Percentiles rank a stretch among this genome's conserved stretches.
Evolutionary conservation across 805 yeast genomes (phyloP).

Genomic region (Maudiozyma saulgeensis): DNA sequence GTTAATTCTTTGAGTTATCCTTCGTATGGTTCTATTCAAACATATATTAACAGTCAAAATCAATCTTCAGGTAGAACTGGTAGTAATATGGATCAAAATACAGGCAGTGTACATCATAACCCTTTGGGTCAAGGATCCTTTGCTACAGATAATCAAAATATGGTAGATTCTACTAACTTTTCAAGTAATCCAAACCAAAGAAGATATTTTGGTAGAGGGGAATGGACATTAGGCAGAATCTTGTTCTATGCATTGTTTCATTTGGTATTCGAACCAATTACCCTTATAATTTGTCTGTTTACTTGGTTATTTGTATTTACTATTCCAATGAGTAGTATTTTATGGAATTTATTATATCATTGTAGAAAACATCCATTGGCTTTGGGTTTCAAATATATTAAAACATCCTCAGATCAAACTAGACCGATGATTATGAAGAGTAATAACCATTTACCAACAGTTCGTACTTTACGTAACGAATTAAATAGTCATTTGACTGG

Average conservation of each 20-base stretch:
- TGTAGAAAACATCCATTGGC: conserved; percentile 87
- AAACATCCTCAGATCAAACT: conserved; percentile 11
- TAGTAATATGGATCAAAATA: background rate
- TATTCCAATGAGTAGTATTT: conserved; percentile 85
- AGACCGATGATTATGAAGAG: conserved; percentile 4
- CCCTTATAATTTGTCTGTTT: conserved; percentile 41
- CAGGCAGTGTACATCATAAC: background rate
- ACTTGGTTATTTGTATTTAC: conserved; percentile 84
- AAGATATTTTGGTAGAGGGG: conserved; percentile 83
- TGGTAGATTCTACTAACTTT: background rate
- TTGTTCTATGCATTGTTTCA: conserved; percentile 67
- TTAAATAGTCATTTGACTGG: background rate
- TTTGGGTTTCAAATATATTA: conserved; percentile 59
- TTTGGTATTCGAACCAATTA: conserved; percentile 57
- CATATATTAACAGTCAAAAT: conserved; percentile 19
- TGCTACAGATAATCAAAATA: background rate
- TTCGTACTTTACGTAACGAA: background rate
- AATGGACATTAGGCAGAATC: conserved; percentile 80
- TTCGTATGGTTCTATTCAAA: conserved; percentile 22
- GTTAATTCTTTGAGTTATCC: conserved; percentile 4
- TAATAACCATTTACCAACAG: background rate
- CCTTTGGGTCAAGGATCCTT: background rate
- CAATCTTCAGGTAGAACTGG: background rate
- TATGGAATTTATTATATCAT: conserved; percentile 59
- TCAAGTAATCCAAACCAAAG: conserved; percentile 22